Conservation (phyloP, 441 rosid species). For the Mallotus repandus region DNA sequence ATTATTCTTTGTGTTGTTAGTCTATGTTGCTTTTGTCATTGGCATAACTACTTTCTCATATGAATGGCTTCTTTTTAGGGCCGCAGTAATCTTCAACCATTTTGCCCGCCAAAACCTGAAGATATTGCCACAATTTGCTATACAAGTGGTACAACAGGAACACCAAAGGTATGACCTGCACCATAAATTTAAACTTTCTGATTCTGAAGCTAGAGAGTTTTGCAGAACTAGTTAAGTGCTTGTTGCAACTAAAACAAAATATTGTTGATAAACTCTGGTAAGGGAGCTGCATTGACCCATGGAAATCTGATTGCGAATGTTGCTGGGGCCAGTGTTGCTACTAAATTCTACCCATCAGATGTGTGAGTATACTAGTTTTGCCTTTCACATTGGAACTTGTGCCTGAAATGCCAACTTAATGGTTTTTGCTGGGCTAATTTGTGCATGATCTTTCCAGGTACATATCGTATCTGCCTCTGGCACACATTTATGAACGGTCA, state of each 20-base stretch:
- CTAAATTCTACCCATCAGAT: constrained; percentile 72
- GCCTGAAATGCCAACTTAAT: constrained; percentile 16
- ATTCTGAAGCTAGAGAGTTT: constrained; percentile 15
- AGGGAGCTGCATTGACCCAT: constrained; percentile 95
- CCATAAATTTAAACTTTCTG: constrained; percentile 18
- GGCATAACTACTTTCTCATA: constrained; percentile 29
- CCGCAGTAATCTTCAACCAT: constrained; percentile 73
- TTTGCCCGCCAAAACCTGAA: constrained; percentile 81
- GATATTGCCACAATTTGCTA: constrained; percentile 96
- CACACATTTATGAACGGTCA: constrained; percentile 93
- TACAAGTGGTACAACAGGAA: constrained; percentile 99
- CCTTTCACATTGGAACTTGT: constrained; percentile 8
- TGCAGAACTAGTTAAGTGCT: constrained; percentile 13
- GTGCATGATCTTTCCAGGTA: constrained; percentile 50
- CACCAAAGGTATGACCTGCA: constrained; percentile 75
- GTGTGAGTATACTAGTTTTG: constrained; percentile 55
- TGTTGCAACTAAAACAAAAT: constrained; percentile 26
- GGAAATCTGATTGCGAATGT: constrained; percentile 87
- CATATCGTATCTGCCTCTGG: constrained; percentile 97
- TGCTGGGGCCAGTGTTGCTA: constrained; percentile 56
- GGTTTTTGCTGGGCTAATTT: constrained; percentile 25
- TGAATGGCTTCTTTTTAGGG: constrained; percentile 63
- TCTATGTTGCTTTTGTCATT: constrained; percentile 8
- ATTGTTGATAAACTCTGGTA: constrained; percentile 28
- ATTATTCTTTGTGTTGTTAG: neutral